These are phyloP conservation scores for Nicotiana benthamiana DNA, from an alignment of 257 asterid genomes.

Conservation along the genomic window DNA sequence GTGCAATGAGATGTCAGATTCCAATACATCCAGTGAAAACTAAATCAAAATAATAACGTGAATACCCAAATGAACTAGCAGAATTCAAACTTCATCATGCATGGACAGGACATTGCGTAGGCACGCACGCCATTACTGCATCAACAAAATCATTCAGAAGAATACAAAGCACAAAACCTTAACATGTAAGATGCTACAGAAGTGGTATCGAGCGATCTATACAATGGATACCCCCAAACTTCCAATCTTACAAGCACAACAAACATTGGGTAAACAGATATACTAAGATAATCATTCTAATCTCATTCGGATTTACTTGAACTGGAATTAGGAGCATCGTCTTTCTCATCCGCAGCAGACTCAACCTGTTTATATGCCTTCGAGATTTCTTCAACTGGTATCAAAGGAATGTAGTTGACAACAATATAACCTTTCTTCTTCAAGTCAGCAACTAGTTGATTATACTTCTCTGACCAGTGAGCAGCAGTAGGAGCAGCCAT, in stretches of 20 bases:
- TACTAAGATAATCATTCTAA: neutral
- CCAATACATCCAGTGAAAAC: neutral
- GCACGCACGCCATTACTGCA: neutral
- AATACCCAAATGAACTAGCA: neutral
- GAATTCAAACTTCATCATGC: neutral
- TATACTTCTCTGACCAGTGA: conserved; percentile 49
- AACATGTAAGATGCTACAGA: neutral
- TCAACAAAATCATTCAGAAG: neutral
- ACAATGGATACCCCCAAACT: conserved; percentile 2
- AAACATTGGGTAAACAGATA: neutral
- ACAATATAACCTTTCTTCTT: conserved; percentile 40
- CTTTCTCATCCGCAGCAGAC: conserved; percentile 38
- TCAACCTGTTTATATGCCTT: conserved; percentile 61
- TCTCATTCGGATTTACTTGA: conserved; percentile 35
- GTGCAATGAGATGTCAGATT: neutral
- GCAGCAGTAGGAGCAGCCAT: conserved; percentile 38
- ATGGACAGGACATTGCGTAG: neutral
- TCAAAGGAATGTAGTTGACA: conserved; percentile 43
- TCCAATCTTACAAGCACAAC: neutral
- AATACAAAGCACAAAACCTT: neutral
- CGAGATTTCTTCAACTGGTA: conserved; percentile 61
- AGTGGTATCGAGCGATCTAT: neutral
- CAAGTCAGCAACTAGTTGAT: conserved; percentile 35
- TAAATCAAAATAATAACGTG: neutral
- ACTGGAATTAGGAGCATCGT: conserved; percentile 12